phyloP scores from a whole-genome alignment of 2,329 filamentous ascomycete genomes.

The Esteya vermicola region DNA sequence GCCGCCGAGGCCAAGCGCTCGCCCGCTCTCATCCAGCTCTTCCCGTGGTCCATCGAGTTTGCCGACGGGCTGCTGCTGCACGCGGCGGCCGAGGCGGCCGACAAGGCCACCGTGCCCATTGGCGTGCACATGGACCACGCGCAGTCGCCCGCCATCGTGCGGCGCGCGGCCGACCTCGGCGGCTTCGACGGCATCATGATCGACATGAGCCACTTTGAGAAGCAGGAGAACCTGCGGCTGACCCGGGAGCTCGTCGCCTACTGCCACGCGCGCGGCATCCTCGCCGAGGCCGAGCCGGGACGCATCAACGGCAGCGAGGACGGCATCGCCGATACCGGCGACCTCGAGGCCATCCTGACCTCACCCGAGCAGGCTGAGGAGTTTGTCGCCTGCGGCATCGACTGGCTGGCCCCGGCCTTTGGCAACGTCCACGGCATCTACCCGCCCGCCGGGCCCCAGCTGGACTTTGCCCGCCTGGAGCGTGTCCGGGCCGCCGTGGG shows the following conservation, averaged over 20 bases:
- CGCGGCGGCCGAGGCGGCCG: slow-evolving; percentile 39
- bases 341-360: slow-evolving; percentile 39
- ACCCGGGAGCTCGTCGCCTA: slow-evolving; percentile 49
- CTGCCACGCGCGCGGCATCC: slow-evolving; percentile 49
- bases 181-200: slow-evolving; percentile 61
- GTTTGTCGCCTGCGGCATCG: slow-evolving; percentile 57
- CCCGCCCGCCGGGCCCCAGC: slow-evolving; percentile 45
- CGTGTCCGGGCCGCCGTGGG: slow-evolving; percentile 28
- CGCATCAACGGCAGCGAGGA: slow-evolving; percentile 48
- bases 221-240: slow-evolving; percentile 48
- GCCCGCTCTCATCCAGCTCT: slow-evolving; percentile 55
- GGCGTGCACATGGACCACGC: slow-evolving; percentile 54
- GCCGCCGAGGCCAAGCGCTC: slow-evolving; percentile 54
- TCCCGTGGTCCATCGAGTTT: slow-evolving; percentile 57
- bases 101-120: slow-evolving; percentile 41
- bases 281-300: slow-evolving; percentile 55
- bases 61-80: slow-evolving; percentile 38
- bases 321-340: slow-evolving; percentile 47
- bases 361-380: slow-evolving; percentile 55
- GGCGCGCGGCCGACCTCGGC: slow-evolving; percentile 43
- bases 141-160: slow-evolving; percentile 44
- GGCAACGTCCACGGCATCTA: slow-evolving; percentile 67
- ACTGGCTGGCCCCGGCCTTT: slow-evolving; percentile 62
- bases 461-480: slow-evolving; percentile 42
- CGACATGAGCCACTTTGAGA: slow-evolving; percentile 58